A percentile compares a stretch with the other conserved stretches of the same genome.
Evolutionary conservation across 2,329 filamentous ascomycete species (phyloP).

Genomic region (Neonectria magnoliae): DNA sequence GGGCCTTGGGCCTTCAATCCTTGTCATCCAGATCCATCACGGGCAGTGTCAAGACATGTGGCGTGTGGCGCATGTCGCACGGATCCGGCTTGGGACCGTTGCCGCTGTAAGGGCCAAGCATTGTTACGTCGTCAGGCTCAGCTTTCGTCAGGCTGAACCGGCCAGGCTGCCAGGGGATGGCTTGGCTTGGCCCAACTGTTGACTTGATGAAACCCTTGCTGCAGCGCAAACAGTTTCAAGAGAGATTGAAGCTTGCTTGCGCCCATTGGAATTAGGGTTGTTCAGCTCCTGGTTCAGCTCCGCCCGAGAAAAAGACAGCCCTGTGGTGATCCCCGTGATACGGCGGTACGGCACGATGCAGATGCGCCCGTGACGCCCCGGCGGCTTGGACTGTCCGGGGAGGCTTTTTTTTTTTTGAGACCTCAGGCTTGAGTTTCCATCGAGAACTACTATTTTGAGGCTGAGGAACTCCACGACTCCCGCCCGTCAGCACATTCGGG

Average conservation of each 20-base stretch:
- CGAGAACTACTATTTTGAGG: background rate
- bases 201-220: background rate
- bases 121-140: slow-evolving; percentile 6
- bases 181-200: slow-evolving; percentile 3
- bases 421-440: background rate
- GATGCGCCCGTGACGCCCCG: background rate
- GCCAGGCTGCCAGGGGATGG: background rate
- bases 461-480: background rate
- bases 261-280: background rate
- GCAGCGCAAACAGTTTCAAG: too few relatives aligned
- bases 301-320: background rate
- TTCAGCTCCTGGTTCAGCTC: background rate
- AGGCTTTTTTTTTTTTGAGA: background rate
- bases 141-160: background rate
- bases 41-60: slow-evolving; percentile 1
- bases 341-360: background rate
- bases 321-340: background rate
- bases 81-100: background rate
- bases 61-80: slow-evolving; percentile 11
- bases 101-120: background rate
- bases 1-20: background rate
- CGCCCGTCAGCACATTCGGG: background rate
- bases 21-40: background rate
- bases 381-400: background rate
- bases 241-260: too few relatives aligned